Evolutionary conservation across 1,284 basidiomycete species (phyloP).

Genomic region (Meira nashicola): DNA sequence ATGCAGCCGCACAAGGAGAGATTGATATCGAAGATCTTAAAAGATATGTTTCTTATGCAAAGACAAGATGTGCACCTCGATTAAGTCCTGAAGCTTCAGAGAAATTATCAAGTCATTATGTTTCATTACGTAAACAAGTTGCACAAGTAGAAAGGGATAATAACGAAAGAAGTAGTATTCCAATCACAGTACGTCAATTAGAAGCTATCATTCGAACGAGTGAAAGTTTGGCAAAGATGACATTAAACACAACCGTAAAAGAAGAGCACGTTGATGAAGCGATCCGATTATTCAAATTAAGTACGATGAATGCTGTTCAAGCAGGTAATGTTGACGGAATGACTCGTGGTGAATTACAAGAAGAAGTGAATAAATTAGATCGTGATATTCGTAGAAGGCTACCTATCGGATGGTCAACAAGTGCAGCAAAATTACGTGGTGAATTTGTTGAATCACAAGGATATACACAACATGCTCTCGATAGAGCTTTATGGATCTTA

Average conservation of each 20-base stretch:
- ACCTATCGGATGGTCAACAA: conserved; percentile 94
- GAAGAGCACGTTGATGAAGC: conserved; percentile 97
- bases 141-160: conserved; percentile 95
- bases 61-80: conserved; percentile 91
- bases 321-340: conserved; percentile 88
- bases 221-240: conserved; percentile 91
- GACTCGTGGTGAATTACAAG: conserved; percentile 84
- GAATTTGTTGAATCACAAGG: conserved; percentile 93
- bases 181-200: conserved; percentile 95
- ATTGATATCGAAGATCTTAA: conserved; percentile 98
- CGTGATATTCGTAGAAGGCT: conserved; percentile 79
- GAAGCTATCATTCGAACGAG: conserved; percentile 99
- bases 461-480: conserved; percentile 68
- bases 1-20: conserved; percentile 67
- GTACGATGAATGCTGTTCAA: conserved; percentile 97
- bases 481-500: conserved; percentile 82
- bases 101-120: conserved; percentile 95
- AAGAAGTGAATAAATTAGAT: conserved; percentile 89
- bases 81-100: conserved; percentile 88
- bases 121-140: conserved; percentile 85
- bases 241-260: conserved; percentile 76
- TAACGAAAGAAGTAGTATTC: conserved; percentile 94
- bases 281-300: conserved; percentile 95
- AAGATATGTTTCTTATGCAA: conserved; percentile 91
- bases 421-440: conserved; percentile 84